Conservation (phyloP, 176 grass and related monocot genomes). For the Puya raimondii region DNA sequence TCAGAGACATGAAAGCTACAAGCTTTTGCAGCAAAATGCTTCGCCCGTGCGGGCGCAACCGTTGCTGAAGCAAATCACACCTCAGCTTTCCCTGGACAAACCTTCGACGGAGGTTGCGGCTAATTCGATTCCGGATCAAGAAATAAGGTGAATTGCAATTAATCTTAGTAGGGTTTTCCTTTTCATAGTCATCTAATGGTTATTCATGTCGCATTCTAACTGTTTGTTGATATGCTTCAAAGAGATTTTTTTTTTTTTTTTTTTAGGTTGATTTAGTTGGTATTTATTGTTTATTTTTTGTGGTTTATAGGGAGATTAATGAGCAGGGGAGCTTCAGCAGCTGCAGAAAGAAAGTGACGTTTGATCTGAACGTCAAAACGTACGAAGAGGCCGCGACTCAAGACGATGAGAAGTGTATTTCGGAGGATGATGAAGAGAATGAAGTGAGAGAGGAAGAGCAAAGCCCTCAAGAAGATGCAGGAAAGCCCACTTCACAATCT, state of each 20-base stretch:
- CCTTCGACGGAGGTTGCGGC: conserved; percentile 27
- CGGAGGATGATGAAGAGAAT: neutral
- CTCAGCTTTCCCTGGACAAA: conserved; percentile 25
- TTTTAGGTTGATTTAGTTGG: neutral
- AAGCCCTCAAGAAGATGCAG: conserved; percentile 28
- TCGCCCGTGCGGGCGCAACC: neutral
- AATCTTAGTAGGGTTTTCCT: neutral
- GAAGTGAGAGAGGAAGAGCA: conserved; percentile 14
- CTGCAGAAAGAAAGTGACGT: conserved; percentile 90
- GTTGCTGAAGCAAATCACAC: conserved; percentile 25
- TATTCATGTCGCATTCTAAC: neutral
- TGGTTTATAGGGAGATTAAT: conserved; percentile 43
- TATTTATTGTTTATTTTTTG: neutral
- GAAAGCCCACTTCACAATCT: conserved; percentile 10
- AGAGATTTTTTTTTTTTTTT: neutral
- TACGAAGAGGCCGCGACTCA: conserved; percentile 39
- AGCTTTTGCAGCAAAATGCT: conserved; percentile 4
- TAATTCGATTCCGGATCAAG: conserved; percentile 34
- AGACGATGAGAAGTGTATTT: conserved; percentile 21
- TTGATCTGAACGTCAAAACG: conserved; percentile 80
- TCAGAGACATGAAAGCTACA: conserved; percentile 14
- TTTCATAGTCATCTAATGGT: neutral
- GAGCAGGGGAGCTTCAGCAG: conserved; percentile 43
- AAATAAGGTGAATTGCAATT: conserved; percentile 21
- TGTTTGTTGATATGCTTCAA: neutral